A percentile compares a stretch with the other conserved stretches of the same genome.
phyloP scores from a whole-genome alignment of 768 basidiomycete genomes.

The Hericium coralloides region DNA sequence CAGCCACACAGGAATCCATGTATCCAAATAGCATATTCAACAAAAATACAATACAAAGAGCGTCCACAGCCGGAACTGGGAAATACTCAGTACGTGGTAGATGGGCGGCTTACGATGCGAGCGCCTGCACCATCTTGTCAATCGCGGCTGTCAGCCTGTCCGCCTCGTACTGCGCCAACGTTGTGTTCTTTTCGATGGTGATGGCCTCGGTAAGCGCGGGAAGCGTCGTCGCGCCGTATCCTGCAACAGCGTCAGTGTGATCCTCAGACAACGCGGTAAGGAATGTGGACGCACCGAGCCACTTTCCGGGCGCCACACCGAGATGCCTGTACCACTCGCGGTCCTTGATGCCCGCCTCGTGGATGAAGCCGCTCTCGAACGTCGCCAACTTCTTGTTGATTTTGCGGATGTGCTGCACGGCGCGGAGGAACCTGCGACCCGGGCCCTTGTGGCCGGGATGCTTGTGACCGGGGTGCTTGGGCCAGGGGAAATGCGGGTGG shows the following conservation, averaged over 20 bases:
- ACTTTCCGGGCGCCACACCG: conserved; percentile 81
- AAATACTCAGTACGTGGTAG: neutral
- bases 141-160: conserved; percentile 45
- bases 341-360: conserved; percentile 64
- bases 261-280: neutral
- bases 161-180: conserved; percentile 52
- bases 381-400: conserved; percentile 58
- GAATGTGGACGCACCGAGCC: conserved; percentile 48
- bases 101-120: conserved; percentile 5
- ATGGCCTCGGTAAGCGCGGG: conserved; percentile 76
- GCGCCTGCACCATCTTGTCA: conserved; percentile 28
- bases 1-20: neutral
- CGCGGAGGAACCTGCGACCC: conserved; percentile 40
- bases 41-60: neutral
- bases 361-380: conserved; percentile 79
- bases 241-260: conserved; percentile 26
- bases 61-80: no score
- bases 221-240: conserved; percentile 79
- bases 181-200: conserved; percentile 54
- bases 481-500: conserved; percentile 5
- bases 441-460: conserved; percentile 4
- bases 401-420: conserved; percentile 45
- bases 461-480: neutral
- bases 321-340: conserved; percentile 84
- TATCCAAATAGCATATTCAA: neutral